Conservation (phyloP, 768 basidiomycete species). For the Russula lepida region DNA sequence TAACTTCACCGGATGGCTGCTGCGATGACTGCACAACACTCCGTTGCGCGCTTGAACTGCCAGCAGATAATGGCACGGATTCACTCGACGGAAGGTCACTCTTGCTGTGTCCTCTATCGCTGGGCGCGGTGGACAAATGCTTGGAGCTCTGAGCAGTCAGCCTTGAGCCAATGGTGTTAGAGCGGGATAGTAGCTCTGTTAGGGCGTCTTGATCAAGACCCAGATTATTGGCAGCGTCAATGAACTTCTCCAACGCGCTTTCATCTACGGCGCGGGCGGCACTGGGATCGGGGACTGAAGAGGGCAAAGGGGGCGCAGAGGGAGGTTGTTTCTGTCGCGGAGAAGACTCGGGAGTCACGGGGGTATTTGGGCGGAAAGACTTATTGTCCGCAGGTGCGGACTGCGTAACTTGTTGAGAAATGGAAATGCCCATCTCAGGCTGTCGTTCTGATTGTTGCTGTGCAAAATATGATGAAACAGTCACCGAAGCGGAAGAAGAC, state of each 20-base stretch:
- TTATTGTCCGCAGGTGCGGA: slow-evolving; percentile 19
- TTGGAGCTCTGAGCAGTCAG: slow-evolving; percentile 40
- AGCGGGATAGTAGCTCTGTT: slow-evolving; percentile 63
- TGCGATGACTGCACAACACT: slow-evolving; percentile 3
- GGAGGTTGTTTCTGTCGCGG: not conserved
- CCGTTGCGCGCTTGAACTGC: slow-evolving; percentile 24
- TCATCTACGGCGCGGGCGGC: slow-evolving; percentile 30
- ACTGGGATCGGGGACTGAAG: not conserved
- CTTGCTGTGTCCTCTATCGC: slow-evolving; percentile 19
- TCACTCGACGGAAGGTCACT: not conserved
- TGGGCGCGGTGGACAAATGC: slow-evolving; percentile 34
- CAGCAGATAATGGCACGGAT: slow-evolving; percentile 16
- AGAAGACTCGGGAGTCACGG: slow-evolving; percentile 6
- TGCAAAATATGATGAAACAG: slow-evolving; percentile 14
- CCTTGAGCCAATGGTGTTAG: slow-evolving; percentile 51
- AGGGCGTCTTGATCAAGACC: slow-evolving; percentile 67
- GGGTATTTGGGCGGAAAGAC: slow-evolving; percentile 16
- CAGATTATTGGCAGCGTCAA: slow-evolving; percentile 65
- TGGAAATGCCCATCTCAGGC: not conserved
- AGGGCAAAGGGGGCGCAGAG: not conserved
- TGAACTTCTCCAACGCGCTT: slow-evolving; percentile 59
- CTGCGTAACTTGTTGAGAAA: not conserved
- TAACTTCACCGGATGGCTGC: slow-evolving; percentile 3
- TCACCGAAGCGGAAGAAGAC: slow-evolving; percentile 8
- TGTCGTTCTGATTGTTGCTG: slow-evolving; percentile 8